Base-by-base conservation (phyloP, 2,329 filamentous ascomycete genomes). In the Alternaria gansuensis region DNA sequence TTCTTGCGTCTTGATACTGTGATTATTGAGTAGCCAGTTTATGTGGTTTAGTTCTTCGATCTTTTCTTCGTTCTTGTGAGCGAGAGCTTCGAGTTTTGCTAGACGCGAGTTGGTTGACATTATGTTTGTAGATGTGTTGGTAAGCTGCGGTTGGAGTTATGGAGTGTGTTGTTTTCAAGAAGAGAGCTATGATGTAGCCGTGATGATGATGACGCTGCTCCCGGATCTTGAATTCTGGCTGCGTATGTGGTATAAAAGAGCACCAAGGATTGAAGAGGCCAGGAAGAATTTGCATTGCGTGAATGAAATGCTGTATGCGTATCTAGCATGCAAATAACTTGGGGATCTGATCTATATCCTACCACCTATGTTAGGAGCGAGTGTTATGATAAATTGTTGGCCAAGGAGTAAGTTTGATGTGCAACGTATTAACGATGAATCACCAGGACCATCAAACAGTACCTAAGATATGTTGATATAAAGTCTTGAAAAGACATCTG, bases 41-140 rank as follows among this genome's bases (percentile, higher is more conserved):
- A 1, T 36, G 28, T n/a, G 29, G n/a, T 3, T 29, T n/a, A 48
- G 24, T 34, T 21, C 34, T 5, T 51, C 28, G 11, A 57, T 31
- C n/a, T 41, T 45, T 17, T 33, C 14, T 14, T 44, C 44, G n/a
- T 46, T 60, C 5, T 33, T 11, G 13, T 21, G n/a, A 24, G 26
- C 49, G 4, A 40, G 57, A 44, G 31, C 34, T 41, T 57, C 48
- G 9, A 60, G 49, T 2, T 31, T 23, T 34, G 57, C 29, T 24
- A 57, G 17, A 23, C 29, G 44, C 21, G 39, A 7, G 46, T 29
- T 29, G 36, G 23, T 40, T 17, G 48, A 40, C 26, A 40, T 50
- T 50, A 6, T 1, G n/a, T 17, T 50, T 5, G 14, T 17, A 23
- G 23, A 3, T 14, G 9, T 17, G 31, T 34, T 37, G 33, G 21